A percentile compares a stretch with the other conserved stretches of the same genome.
These are phyloP conservation scores for Anastatica hierochuntica DNA, from an alignment of 345 rosid genomes.

Conservation along the genomic window DNA sequence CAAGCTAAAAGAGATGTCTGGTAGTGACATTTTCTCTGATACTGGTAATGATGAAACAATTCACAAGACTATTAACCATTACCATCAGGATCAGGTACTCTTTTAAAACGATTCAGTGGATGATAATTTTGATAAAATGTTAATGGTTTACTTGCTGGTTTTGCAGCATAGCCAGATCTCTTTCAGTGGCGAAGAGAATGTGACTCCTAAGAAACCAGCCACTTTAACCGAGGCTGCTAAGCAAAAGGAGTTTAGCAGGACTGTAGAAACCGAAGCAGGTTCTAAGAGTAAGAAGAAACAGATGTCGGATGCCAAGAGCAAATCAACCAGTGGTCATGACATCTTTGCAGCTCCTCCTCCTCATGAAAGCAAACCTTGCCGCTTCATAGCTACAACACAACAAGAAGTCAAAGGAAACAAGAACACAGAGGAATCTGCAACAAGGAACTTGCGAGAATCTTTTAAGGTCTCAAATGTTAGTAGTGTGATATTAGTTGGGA, in stretches of 20 bases:
- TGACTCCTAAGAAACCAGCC: too few species aligned
- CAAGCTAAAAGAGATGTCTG: conserved; percentile 67
- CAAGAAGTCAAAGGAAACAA: not conserved
- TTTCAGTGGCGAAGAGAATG: too few species aligned
- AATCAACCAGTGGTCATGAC: conserved; percentile 62
- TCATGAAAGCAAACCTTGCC: too few species aligned
- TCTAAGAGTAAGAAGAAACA: conserved; percentile 48
- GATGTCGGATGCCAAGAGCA: conserved; percentile 48
- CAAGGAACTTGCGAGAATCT: conserved; percentile 35
- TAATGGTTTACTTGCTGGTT: too few species aligned
- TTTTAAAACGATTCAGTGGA: too few species aligned
- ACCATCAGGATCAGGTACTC: conserved; percentile 62
- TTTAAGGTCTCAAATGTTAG: conserved; percentile 48
- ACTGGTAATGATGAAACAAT: conserved; percentile 31
- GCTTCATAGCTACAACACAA: conserved; percentile 29
- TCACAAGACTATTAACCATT: conserved; percentile 35
- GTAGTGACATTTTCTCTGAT: conserved; percentile 55
- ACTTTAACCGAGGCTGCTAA: too few species aligned
- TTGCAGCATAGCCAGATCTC: too few species aligned
- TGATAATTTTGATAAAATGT: too few species aligned
- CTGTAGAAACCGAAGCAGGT: conserved; percentile 38
- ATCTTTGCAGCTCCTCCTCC: too few species aligned
- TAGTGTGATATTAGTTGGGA: not conserved
- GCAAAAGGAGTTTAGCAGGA: too few species aligned
- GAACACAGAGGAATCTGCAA: conserved; percentile 37